Evolutionary conservation across 306 rosid species (phyloP).

Genomic region (Herpetospermum pedunculosum): DNA sequence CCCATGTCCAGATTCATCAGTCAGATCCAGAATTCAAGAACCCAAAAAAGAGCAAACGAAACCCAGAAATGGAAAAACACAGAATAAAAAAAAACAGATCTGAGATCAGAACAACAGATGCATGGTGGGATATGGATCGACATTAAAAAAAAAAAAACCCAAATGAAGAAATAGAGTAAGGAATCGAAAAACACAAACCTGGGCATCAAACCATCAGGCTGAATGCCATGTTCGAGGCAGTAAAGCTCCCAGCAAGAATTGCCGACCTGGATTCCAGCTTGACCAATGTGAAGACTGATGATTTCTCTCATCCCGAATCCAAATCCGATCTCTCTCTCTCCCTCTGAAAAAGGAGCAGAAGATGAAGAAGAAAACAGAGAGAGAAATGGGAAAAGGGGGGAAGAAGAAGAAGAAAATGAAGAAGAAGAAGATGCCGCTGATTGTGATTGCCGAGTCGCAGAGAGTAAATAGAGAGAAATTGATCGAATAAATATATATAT

Average conservation of each 20-base stretch:
- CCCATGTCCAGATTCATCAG: not conserved
- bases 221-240: no score
- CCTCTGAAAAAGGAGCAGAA: not conserved
- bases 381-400: not conserved
- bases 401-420: no score
- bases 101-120: not conserved
- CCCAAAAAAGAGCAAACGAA: not conserved
- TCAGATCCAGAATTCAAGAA: not conserved
- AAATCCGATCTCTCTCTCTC: not conserved
- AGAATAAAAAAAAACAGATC: not conserved
- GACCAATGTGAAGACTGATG: no score
- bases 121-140: not conserved
- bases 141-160: not conserved
- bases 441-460: not conserved
- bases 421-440: not conserved
- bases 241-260: no score
- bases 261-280: no score
- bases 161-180: not conserved
- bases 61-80: not conserved
- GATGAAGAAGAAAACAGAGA: not conserved
- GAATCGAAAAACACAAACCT: not conserved
- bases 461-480: not conserved
- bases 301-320: not conserved
- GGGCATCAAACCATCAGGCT: no score
- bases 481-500: not conserved